phyloP scores from a whole-genome alignment of 257 asterid genomes.

The Solanum etuberosum region DNA sequence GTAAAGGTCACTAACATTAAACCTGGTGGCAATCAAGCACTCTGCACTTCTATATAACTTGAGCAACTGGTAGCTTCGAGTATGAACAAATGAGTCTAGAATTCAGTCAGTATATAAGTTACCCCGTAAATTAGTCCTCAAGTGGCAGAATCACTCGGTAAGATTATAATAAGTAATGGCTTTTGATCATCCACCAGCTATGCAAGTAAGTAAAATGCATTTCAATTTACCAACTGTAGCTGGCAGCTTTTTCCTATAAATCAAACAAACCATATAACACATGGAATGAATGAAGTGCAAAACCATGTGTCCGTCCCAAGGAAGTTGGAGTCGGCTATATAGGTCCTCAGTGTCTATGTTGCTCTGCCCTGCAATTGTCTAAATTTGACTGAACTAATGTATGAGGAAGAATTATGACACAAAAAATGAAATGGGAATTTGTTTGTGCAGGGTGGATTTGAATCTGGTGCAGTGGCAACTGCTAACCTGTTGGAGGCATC shows the following conservation, averaged over 20 bases:
- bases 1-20: not conserved
- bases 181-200: not conserved
- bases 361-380: not conserved
- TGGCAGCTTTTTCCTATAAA: not conserved
- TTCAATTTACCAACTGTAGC: not conserved
- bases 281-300: not conserved
- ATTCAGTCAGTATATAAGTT: not conserved
- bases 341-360: not conserved
- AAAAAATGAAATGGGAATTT: not conserved
- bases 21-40: not conserved
- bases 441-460: slow-evolving; percentile 69
- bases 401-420: not conserved
- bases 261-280: not conserved
- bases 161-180: not conserved
- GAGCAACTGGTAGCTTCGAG: not conserved
- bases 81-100: not conserved
- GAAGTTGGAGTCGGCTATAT: not conserved
- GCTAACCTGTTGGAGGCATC: slow-evolving; percentile 77
- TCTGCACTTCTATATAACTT: not conserved
- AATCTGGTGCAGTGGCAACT: slow-evolving; percentile 59
- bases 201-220: not conserved
- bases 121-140: not conserved
- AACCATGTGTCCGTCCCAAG: not conserved
- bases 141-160: not conserved
- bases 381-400: not conserved